Conservation (phyloP, 768 basidiomycete genomes). For the Suillus spraguei region DNA sequence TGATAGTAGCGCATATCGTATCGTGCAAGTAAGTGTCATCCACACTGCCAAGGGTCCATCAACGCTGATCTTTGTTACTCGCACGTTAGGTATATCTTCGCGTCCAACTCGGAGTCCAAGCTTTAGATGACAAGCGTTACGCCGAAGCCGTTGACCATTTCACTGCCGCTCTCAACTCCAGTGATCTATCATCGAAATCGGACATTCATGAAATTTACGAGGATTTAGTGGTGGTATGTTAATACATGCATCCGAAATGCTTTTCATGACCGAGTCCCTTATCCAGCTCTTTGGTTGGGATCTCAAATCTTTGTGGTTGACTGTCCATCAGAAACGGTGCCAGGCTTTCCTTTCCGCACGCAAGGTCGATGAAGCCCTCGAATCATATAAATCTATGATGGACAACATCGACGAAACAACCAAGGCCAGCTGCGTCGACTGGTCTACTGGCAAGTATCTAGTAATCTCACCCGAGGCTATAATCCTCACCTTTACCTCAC, state of each 20-base stretch:
- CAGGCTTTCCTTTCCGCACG: neutral
- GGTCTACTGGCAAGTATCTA: neutral
- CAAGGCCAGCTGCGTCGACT: neutral
- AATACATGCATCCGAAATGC: neutral
- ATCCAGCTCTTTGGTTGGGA: neutral
- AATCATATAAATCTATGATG: neutral
- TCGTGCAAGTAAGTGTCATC: neutral
- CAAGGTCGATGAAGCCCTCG: neutral
- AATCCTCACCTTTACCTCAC: too few species aligned
- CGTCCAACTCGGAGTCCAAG: neutral
- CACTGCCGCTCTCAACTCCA: neutral
- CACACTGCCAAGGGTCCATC: too few species aligned
- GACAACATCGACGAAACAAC: neutral
- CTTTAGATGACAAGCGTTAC: neutral
- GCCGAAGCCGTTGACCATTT: neutral
- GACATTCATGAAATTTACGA: neutral
- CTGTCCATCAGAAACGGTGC: neutral
- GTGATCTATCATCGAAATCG: neutral
- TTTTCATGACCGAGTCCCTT: neutral
- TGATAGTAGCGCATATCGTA: neutral
- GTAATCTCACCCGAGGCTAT: too few species aligned
- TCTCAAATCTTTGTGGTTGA: neutral
- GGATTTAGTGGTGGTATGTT: too few species aligned
- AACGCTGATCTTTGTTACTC: too few species aligned
- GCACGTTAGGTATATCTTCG: neutral